Evolutionary conservation across 2,329 filamentous ascomycete genomes (phyloP).

Genomic region (Cladosporium sp.): DNA sequence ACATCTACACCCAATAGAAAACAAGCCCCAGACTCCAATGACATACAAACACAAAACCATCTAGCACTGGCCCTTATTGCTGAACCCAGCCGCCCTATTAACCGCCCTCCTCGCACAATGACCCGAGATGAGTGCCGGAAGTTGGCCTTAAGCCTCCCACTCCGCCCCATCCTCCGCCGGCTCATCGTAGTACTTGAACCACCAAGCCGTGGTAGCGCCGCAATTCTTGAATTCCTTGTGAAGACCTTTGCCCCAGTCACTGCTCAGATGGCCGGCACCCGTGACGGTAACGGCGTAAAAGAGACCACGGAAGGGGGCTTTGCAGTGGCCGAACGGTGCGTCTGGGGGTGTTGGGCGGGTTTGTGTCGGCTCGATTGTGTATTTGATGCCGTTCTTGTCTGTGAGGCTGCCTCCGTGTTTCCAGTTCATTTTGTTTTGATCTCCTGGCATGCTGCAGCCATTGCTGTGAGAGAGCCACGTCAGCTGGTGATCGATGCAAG

Average conservation of each 20-base stretch:
- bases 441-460: conserved; percentile 1
- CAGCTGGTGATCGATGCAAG: neutral
- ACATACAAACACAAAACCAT: too few species aligned
- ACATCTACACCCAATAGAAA: too few species aligned
- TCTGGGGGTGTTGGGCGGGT: conserved; percentile 2
- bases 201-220: conserved; percentile 9
- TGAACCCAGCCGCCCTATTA: too few species aligned
- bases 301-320: neutral
- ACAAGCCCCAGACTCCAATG: too few species aligned
- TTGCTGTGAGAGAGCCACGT: neutral
- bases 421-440: conserved; percentile 12
- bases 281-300: neutral
- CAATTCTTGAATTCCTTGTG: conserved; percentile 1
- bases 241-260: neutral
- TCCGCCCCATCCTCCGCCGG: conserved; percentile 2
- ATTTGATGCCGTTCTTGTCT: conserved; percentile 8
- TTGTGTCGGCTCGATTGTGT: conserved; percentile 5
- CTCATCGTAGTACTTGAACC: neutral
- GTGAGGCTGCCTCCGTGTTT: conserved; percentile 13
- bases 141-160: too few species aligned
- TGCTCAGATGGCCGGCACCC: neutral
- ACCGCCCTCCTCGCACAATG: too few species aligned
- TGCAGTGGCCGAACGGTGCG: neutral
- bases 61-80: too few species aligned
- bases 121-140: too few species aligned